Percentiles rank a stretch among this genome's conserved stretches.
phyloP scores from a whole-genome alignment of 208 protist species.

The Naegleria lovaniensis region DNA sequence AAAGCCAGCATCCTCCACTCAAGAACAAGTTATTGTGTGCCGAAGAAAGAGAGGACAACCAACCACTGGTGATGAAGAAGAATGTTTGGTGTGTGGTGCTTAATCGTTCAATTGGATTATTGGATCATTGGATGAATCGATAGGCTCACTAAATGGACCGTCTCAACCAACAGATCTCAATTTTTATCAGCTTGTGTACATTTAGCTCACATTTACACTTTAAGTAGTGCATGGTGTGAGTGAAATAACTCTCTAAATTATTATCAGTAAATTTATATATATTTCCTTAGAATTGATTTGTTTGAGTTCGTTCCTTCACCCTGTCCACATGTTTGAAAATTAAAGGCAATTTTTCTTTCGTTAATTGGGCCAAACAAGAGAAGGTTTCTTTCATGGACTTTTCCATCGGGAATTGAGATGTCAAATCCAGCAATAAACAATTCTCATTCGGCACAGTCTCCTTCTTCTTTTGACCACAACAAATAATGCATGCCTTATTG shows the following conservation, averaged over 20 bases:
- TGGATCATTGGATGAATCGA: too few species aligned
- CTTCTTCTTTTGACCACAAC: constrained; percentile 3
- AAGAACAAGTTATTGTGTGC: not conserved
- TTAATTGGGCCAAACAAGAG: not conserved
- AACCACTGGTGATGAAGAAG: not conserved
- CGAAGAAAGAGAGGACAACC: not conserved
- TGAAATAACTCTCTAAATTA: not conserved
- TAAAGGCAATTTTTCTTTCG: not conserved
- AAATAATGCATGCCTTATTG: not conserved
- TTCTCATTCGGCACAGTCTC: not conserved
- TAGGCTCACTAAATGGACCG: too few species aligned
- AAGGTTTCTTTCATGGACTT: not conserved
- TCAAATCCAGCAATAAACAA: not conserved
- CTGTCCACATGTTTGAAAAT: not conserved
- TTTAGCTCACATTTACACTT: not conserved
- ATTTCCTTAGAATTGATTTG: too few species aligned
- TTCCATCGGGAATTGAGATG: not conserved
- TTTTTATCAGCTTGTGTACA: too few species aligned
- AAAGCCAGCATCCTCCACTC: not conserved
- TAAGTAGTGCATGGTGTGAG: not conserved
- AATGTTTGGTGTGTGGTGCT: not conserved
- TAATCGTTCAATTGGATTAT: too few species aligned
- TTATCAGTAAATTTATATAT: not conserved
- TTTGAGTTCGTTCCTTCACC: too few species aligned
- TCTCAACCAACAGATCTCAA: too few species aligned